These are phyloP conservation scores for Selenicereus undatus DNA, from an alignment of 148 eudicot genomes.

Conservation along the genomic window DNA sequence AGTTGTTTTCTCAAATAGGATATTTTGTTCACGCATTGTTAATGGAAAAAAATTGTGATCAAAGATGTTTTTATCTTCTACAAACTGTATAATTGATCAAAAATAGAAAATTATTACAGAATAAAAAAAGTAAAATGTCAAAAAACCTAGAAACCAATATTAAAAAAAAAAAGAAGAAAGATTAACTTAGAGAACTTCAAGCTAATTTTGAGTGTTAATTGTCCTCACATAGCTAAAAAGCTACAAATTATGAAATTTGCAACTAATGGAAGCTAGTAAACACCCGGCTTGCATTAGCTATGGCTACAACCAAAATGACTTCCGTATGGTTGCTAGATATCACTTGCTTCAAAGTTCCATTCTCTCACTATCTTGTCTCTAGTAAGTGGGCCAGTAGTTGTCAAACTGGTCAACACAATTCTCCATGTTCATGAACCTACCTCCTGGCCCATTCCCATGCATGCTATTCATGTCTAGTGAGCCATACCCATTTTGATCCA, in stretches of 20 bases:
- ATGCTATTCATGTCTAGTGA: slow-evolving; percentile 36
- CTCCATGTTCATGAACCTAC: slow-evolving; percentile 53
- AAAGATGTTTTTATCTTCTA: no score
- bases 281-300: slow-evolving; percentile 4
- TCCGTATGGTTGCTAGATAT: slow-evolving; percentile 7
- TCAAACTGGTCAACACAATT: slow-evolving; percentile 59
- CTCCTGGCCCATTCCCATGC: slow-evolving; percentile 30
- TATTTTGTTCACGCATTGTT: no score
- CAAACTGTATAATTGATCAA: no score
- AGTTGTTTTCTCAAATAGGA: no score
- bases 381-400: slow-evolving; percentile 69
- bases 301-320: slow-evolving; percentile 9
- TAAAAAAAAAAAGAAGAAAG: background rate
- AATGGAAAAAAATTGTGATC: no score
- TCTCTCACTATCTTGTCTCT: background rate
- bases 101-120: no score
- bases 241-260: background rate
- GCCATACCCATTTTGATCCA: slow-evolving; percentile 36
- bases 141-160: no score
- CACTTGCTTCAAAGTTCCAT: slow-evolving; percentile 5
- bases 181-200: background rate
- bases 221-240: background rate
- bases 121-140: no score
- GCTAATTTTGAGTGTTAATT: background rate
- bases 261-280: background rate